These are phyloP conservation scores for Fusarium pseudocircinatum DNA, from an alignment of 2,329 filamentous ascomycete species.

Conservation along the genomic window DNA sequence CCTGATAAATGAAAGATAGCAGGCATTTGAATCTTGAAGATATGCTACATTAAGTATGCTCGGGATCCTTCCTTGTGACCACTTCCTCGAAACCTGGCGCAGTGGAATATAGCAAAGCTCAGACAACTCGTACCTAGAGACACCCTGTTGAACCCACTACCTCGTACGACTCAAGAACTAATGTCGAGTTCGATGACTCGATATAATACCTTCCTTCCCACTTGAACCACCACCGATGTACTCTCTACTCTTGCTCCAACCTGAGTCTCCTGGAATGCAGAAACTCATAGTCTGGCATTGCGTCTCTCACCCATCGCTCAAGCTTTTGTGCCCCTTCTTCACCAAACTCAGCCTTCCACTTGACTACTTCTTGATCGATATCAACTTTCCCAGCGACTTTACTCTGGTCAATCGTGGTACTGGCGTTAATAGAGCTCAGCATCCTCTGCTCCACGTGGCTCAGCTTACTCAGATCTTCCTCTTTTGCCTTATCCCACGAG, in stretches of 20 bases:
- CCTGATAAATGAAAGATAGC: background rate
- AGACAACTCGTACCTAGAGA: too few relatives aligned
- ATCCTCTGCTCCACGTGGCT: conserved; percentile 6
- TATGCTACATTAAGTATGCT: background rate
- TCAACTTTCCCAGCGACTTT: conserved; percentile 27
- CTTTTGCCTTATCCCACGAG: conserved; percentile 14
- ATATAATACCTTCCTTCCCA: too few relatives aligned
- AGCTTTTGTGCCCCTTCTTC: conserved; percentile 15
- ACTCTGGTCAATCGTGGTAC: conserved; percentile 5
- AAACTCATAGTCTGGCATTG: conserved; percentile 28
- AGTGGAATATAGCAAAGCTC: background rate
- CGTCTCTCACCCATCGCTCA: conserved; percentile 27
- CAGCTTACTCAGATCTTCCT: background rate
- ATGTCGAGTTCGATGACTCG: background rate
- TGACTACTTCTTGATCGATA: conserved; percentile 22
- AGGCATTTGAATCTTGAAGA: too few relatives aligned
- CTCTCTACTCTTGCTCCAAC: background rate
- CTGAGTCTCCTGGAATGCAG: conserved; percentile 24
- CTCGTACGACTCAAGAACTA: background rate
- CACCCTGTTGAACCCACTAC: too few relatives aligned
- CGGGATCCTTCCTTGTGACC: rapidly evolving
- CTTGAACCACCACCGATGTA: rapidly evolving
- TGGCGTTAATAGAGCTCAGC: conserved; percentile 29
- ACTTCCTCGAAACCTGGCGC: too few relatives aligned
- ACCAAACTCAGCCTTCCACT: conserved; percentile 34